Base-by-base conservation (phyloP, 768 basidiomycete species). In the Gyrodon lividus region DNA sequence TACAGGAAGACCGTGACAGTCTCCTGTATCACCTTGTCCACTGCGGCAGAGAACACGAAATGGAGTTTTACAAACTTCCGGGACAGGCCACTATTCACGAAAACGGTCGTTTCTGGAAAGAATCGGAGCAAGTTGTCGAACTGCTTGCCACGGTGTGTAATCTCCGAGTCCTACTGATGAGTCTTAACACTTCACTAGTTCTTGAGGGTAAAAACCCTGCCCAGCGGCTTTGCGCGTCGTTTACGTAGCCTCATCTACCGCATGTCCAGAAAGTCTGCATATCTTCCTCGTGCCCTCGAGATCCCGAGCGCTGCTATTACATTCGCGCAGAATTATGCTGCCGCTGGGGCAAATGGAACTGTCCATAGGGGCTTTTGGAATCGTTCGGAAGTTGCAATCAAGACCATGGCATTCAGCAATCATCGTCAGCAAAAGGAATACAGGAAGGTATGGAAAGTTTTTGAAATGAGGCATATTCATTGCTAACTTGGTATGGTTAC, bases 201-300 rank as follows among this genome's bases (percentile, higher is more conserved):
- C 24, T 42, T 69, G 37, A 13, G 8, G 50, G 19, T 43, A 22
- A 20, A 40, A 17, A 1, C 0, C 19, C 42, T 50, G 4, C 13
- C 0, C 5, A 41, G 52, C 4, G 41, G n/a, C n/a, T n/a, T 57
- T 4, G 7, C 1, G 16, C 51, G 34, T 46, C 66, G 51, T 19
- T 51, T 65, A 28, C 58, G 46, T 38, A 54, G 60, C 31, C 47
- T 43, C 30, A 57, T 66, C 30, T 62, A 66, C 14, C 65, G 68
- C 30, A 54, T 69, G 56, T 53, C 68, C 24, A 65, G 65, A 41
- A 67, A 68, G 35, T 67, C 54, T 4, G 57, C 53, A 16, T 53
- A 67, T 40, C 45, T 67, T 12, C 68, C 63, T 13, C 30, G 1
- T 41, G 50, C 2, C n/a, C n/a, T 65, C n/a, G 44, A 10, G 17